phyloP scores from a whole-genome alignment of 176 grass and related monocot species.

The Eragrostis nindensis region DNA sequence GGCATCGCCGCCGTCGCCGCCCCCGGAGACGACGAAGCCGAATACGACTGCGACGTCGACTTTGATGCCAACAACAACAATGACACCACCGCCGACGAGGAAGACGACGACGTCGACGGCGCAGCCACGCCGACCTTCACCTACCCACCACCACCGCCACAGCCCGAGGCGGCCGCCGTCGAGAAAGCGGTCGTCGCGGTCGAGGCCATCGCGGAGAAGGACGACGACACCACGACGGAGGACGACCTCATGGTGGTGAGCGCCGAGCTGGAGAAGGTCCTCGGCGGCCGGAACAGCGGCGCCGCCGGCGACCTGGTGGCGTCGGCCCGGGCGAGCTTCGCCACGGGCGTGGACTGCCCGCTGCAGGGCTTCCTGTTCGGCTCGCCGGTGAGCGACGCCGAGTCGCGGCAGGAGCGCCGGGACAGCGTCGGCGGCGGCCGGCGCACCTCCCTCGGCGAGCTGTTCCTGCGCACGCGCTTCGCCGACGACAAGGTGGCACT shows the following conservation, averaged over 20 bases:
- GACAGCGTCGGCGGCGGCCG: conserved; percentile 44
- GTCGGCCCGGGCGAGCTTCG: conserved; percentile 80
- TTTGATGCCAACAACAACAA: neutral
- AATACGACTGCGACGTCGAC: neutral
- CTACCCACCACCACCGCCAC: neutral
- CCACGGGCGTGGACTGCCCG: conserved; percentile 61
- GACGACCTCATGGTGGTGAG: conserved; percentile 83
- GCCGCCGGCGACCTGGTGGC: conserved; percentile 39
- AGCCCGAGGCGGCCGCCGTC: neutral
- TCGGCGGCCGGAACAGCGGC: conserved; percentile 50
- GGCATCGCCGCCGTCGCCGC: conserved; percentile 43
- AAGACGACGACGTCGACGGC: neutral
- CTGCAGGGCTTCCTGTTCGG: conserved; percentile 91
- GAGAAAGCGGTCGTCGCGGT: conserved; percentile 48
- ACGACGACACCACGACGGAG: conserved; percentile 73
- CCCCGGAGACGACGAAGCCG: conserved; percentile 14
- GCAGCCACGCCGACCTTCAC: conserved; percentile 55
- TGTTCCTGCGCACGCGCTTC: conserved; percentile 91
- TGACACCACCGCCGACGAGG: neutral
- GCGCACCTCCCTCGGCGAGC: conserved; percentile 91
- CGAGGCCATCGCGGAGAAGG: conserved; percentile 81
- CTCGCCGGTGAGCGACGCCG: conserved; percentile 63
- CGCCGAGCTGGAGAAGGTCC: conserved; percentile 87
- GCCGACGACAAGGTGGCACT: conserved; percentile 59
- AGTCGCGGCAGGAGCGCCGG: conserved; percentile 36